phyloP scores from a whole-genome alignment of 139 green algal species.

The Chlamydomonas urium region DNA sequence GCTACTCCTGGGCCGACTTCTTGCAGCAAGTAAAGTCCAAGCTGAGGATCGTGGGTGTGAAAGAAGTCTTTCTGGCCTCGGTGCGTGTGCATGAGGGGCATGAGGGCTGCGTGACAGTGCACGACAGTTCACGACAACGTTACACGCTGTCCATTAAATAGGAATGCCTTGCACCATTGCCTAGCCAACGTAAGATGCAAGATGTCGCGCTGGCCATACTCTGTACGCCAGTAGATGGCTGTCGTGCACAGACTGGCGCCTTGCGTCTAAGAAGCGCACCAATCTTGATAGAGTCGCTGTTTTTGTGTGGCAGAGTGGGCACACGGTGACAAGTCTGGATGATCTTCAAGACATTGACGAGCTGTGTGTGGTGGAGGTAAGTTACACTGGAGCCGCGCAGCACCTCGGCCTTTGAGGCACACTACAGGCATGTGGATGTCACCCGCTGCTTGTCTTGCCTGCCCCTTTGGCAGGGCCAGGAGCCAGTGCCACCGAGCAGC shows the following conservation, averaged over 20 bases:
- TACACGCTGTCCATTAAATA: background rate
- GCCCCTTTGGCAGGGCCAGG: background rate
- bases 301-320: conserved; percentile 54
- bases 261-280: background rate
- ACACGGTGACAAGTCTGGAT: conserved; percentile 62
- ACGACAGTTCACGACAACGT: background rate
- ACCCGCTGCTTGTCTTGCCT: background rate
- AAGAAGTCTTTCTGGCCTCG: conserved; percentile 63
- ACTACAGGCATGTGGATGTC: background rate
- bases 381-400: background rate
- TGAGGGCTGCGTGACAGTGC: no score
- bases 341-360: conserved; percentile 88
- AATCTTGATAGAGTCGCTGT: background rate
- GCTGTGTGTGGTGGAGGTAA: conserved; percentile 71
- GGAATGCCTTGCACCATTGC: background rate
- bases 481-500: background rate
- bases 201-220: background rate
- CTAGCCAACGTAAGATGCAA: background rate
- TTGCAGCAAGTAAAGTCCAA: conserved; percentile 61
- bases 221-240: no score
- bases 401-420: background rate
- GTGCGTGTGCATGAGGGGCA: no score
- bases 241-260: background rate
- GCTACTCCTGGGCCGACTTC: conserved; percentile 68
- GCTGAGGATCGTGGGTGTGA: conserved; percentile 64